Base-by-base conservation (phyloP, 768 basidiomycete species). In the Termitomyces sp. region DNA sequence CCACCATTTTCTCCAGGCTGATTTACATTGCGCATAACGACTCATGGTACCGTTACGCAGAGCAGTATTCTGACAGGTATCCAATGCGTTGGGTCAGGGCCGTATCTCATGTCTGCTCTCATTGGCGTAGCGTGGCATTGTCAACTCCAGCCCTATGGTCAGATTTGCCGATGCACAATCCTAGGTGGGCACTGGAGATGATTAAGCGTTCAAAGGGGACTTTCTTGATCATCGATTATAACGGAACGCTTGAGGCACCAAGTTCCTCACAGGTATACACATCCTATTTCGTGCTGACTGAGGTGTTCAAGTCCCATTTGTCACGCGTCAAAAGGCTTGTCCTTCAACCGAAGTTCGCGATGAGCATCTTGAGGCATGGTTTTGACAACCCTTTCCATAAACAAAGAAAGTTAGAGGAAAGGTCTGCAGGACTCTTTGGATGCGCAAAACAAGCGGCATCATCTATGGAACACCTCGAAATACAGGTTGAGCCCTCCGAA, bases 81-180 rank as follows among this genome's bases (percentile, higher is more conserved):
- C 46, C 46, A 18, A 47, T 47, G 26, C 50, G 28, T 52, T 56
- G 56, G 56, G 47, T 52, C 44, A 18, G 44, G 11, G 22, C 24
- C 18, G 45, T 54, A 13, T 48, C 52, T 10, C 57, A 58, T 44
- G 40, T 58, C 11, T 58, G 57, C 46, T 41, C 46, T 18, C 47
- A 50, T 14, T 58, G 52, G 55, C 55, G 57, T 5, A 30, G 41
- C 3, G 46, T 58, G 13, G 57, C 57, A 28, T 53, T 58, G n/a
- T 20, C 44, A n/a, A 38, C 44, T 2, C 57, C 57, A 5, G 47
- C 35, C 7, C 22, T 58, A 5, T 58, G 57, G 52, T 47, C 36
- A 24, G 41, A 54, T 26, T 35, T 58, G 2, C 36, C 53, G 6
- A 26, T 58, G 30, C 7, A 22, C 30, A 3, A n/a, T 48, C 20